phyloP scores from a whole-genome alignment of 2,329 filamentous ascomycete species.

The Stagonosporopsis vannaccii region DNA sequence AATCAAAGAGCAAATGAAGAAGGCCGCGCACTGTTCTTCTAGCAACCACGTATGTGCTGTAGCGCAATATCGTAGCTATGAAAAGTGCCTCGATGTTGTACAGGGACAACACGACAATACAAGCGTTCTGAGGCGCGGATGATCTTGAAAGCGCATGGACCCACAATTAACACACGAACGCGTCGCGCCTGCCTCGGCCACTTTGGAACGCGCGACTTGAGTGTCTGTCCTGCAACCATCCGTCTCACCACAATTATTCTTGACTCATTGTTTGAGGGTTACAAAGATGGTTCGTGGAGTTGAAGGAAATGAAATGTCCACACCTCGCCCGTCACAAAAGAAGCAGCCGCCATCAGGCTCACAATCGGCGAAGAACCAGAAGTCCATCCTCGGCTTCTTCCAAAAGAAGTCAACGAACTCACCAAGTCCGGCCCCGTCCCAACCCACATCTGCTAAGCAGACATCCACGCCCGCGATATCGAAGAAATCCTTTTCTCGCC shows the following conservation, averaged over 20 bases:
- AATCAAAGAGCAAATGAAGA: conserved; percentile 17
- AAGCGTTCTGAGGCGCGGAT: background rate
- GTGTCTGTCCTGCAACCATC: background rate
- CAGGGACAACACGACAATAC: background rate
- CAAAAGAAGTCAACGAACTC: conserved; percentile 64
- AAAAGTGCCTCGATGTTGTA: background rate
- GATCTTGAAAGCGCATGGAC: background rate
- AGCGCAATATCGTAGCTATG: background rate
- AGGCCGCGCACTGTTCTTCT: no score
- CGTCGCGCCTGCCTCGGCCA: conserved; percentile 9
- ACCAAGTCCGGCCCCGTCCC: conserved; percentile 50
- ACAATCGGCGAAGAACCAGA: conserved; percentile 67
- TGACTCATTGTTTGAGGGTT: background rate
- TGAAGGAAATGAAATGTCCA: conserved; percentile 57
- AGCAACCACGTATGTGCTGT: background rate
- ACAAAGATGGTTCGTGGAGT: conserved; percentile 53
- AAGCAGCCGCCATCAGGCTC: conserved; percentile 55
- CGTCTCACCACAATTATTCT: conserved; percentile 1
- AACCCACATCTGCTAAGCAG: conserved; percentile 35
- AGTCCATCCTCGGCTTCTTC: conserved; percentile 82
- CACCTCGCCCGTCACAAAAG: conserved; percentile 53
- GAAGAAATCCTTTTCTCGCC: conserved; percentile 45
- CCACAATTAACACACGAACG: conserved; percentile 4
- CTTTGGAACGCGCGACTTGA: conserved; percentile 12
- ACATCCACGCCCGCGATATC: conserved; percentile 34